Base-by-base conservation (phyloP, 768 basidiomycete species). In the Agaricus subrufescens region DNA sequence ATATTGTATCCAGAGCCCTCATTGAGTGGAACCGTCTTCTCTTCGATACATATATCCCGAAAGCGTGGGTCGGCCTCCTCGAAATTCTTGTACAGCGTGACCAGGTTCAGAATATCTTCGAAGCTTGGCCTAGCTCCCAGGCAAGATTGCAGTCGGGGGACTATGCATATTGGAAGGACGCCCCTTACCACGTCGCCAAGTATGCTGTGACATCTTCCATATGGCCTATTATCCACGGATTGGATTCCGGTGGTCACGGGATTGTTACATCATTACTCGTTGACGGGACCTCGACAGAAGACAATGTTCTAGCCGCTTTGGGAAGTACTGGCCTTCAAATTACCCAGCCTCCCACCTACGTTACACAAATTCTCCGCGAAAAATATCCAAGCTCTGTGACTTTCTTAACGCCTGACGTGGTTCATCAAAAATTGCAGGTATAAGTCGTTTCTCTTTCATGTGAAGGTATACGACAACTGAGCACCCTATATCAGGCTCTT, bases 21-120 rank as follows among this genome's bases (percentile, higher is more conserved):
- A 67, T 78, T 1, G 71, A 73, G 60, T 82, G 81, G 81, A 82
- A 82, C 56, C 63, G 61, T 12, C 61, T 76, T 6, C 60, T 82
- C 0, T 81, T 81, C 54, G 65, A 75, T 7, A 59, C 63, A 2
- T 76, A 75, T 55, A 72, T 81, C n/a, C 79, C 81, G 0, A 59
- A 64, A 14, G 71, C 75, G 3, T 81, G 78, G 79, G 65, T 65
- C 11, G 52, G 48, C 1, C 60, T 80, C 0, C 61, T 81, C 0
- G 63, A 65, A 11, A 57, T 67, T 9, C 61, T 77, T 3, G 59
- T 67, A n/a, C 45, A 66, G 19, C 52, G 52, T 1, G 60, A 66
- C 5, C 53, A 57, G 0, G 50, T 66, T 7, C 42, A 54, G 2
- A 60, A 75, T 19, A 60, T 78, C 15, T 79, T 74, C 59, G 58